Conservation (phyloP, 2,329 filamentous ascomycete genomes). For the Cylindrodendrum hubeiense region DNA sequence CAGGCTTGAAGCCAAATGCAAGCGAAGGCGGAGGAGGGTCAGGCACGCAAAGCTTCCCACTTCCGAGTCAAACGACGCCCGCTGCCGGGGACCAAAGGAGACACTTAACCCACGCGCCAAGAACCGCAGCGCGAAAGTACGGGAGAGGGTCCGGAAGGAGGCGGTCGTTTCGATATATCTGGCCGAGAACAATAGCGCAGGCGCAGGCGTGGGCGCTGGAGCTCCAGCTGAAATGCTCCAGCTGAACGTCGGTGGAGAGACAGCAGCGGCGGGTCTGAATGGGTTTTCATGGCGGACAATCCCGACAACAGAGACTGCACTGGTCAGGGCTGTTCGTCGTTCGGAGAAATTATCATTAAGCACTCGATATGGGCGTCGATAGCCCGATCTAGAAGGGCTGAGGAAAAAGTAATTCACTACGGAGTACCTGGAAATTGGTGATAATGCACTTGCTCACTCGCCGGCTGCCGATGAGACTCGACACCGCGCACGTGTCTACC, state of each 20-base stretch:
- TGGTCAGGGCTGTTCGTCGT: neutral
- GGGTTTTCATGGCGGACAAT: neutral
- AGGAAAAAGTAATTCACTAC: neutral
- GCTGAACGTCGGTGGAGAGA: neutral
- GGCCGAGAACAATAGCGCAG: neutral
- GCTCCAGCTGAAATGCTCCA: neutral
- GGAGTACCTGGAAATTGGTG: too few relatives aligned
- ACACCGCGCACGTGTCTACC: neutral
- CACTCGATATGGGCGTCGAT: neutral
- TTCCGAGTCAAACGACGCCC: too few relatives aligned
- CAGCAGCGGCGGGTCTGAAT: neutral
- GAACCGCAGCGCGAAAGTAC: too few relatives aligned
- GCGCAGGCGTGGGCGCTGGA: neutral
- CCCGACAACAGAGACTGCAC: neutral
- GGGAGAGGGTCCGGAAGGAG: too few relatives aligned
- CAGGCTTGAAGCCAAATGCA: neutral
- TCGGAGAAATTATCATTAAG: neutral
- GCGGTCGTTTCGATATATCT: neutral
- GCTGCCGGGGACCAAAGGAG: too few relatives aligned
- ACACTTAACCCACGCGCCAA: too few relatives aligned
- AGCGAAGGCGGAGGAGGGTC: neutral
- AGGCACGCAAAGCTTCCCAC: neutral
- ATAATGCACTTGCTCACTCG: neutral
- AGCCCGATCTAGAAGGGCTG: neutral
- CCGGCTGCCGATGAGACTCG: neutral